Evolutionary conservation across 2,329 filamentous ascomycete species (phyloP).

Genomic region (Blumeriella jaapii): DNA sequence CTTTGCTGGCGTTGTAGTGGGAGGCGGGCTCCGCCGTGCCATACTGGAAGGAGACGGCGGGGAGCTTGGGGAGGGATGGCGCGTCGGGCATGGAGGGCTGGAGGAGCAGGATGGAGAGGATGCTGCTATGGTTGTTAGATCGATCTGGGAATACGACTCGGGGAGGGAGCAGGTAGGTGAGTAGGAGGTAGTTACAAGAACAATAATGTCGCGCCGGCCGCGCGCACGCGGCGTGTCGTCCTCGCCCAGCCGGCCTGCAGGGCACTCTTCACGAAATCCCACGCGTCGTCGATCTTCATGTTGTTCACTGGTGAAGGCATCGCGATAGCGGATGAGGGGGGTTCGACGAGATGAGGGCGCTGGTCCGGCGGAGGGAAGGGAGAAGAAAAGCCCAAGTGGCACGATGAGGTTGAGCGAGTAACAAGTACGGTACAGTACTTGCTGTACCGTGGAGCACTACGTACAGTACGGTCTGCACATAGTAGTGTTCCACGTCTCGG

Average conservation of each 20-base stretch:
- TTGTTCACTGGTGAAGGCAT: slow-evolving; percentile 18
- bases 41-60: slow-evolving; percentile 19
- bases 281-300: slow-evolving; percentile 25
- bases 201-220: slow-evolving; percentile 17
- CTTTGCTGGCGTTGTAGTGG: slow-evolving; percentile 24
- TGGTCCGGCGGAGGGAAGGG: neutral
- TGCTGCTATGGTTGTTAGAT: slow-evolving; percentile 9
- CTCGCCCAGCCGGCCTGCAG: slow-evolving; percentile 20
- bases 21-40: slow-evolving; percentile 7
- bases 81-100: slow-evolving; percentile 16
- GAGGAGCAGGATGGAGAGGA: slow-evolving; percentile 17
- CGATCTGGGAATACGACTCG: neutral
- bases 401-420: too few species aligned
- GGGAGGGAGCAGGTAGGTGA: neutral
- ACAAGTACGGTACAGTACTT: neutral
- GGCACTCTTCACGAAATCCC: slow-evolving; percentile 16
- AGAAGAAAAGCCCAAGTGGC: too few species aligned
- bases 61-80: slow-evolving; percentile 14
- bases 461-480: too few species aligned
- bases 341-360: neutral
- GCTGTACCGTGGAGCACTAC: too few species aligned
- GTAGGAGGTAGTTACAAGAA: slow-evolving; percentile 18
- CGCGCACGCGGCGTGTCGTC: slow-evolving; percentile 24
- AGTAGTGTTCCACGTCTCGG: too few species aligned
- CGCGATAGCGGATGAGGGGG: neutral